phyloP scores from a whole-genome alignment of 1,284 basidiomycete genomes.

The Moesziomyces sp. region DNA sequence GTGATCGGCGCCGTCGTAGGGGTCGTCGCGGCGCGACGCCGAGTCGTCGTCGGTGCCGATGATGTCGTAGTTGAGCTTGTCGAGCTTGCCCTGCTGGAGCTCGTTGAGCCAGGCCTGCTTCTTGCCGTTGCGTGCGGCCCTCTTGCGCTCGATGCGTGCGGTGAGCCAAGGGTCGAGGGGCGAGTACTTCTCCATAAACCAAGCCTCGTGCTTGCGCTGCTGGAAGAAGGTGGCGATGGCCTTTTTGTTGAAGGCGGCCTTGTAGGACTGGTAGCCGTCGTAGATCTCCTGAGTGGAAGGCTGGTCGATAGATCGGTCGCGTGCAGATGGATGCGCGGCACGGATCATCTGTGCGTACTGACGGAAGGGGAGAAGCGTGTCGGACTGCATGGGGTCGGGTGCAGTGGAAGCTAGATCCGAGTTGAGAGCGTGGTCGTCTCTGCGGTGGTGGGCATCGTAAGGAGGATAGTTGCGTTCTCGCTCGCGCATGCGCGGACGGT shows the following conservation, averaged over 20 bases:
- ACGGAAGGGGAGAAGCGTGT: constrained; percentile 47
- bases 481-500: constrained; percentile 25
- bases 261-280: constrained; percentile 58
- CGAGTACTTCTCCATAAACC: constrained; percentile 64
- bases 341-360: constrained; percentile 52
- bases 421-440: constrained; percentile 12
- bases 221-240: constrained; percentile 56
- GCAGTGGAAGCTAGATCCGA: constrained; percentile 10
- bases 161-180: constrained; percentile 32
- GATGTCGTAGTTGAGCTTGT: constrained; percentile 56
- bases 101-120: constrained; percentile 58
- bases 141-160: constrained; percentile 40
- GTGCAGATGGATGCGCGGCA: constrained; percentile 45
- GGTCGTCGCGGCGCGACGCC: constrained; percentile 5
- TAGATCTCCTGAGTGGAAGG: constrained; percentile 53
- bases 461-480: constrained; percentile 20
- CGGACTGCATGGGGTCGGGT: constrained; percentile 51
- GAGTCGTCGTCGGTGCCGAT: constrained; percentile 13
- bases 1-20: constrained; percentile 19
- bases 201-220: constrained; percentile 51
- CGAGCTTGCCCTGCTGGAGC: constrained; percentile 52
- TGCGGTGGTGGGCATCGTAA: constrained; percentile 31
- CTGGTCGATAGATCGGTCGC: constrained; percentile 43
- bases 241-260: constrained; percentile 48
- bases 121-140: constrained; percentile 48